These are phyloP conservation scores for Solioccasus polychromus DNA, from an alignment of 768 basidiomycete genomes.

Conservation along the genomic window DNA sequence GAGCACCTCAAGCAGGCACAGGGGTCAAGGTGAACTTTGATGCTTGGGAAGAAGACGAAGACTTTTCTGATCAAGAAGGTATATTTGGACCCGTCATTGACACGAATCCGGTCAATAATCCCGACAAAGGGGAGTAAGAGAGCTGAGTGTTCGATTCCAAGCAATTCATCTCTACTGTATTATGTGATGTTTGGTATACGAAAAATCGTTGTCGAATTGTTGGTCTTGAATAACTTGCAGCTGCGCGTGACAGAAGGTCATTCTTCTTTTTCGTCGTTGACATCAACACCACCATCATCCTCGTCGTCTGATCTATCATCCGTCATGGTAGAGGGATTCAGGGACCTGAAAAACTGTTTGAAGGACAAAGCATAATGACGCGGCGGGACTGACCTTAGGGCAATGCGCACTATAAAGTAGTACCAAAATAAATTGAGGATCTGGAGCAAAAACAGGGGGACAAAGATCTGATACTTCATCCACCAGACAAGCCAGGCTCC, in stretches of 20 bases:
- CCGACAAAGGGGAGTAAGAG: conserved; percentile 4
- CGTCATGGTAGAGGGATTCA: conserved; percentile 43
- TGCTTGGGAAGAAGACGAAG: conserved; percentile 55
- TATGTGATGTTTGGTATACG: conserved; percentile 6
- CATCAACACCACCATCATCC: conserved; percentile 44
- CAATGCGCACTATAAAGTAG: conserved; percentile 75
- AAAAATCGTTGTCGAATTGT: conserved; percentile 1
- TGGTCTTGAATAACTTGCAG: background rate
- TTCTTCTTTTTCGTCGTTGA: conserved; percentile 30
- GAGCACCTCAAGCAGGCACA: conserved; percentile 22
- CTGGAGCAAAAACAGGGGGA: conserved; percentile 72
- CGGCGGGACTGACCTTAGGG: conserved; percentile 53
- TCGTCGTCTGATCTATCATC: conserved; percentile 87
- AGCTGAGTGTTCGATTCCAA: background rate
- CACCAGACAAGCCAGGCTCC: conserved; percentile 73
- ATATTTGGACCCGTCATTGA: conserved; percentile 25
- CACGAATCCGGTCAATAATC: conserved; percentile 6
- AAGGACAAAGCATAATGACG: background rate
- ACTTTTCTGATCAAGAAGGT: conserved; percentile 46
- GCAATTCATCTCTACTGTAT: conserved; percentile 4
- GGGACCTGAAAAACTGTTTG: conserved; percentile 42
- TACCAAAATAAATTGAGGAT: conserved; percentile 94
- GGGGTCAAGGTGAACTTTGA: conserved; percentile 56
- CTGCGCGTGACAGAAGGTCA: conserved; percentile 11
- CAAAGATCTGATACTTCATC: conserved; percentile 82